phyloP scores from a whole-genome alignment of 495 filamentous ascomycete genomes.

The Xylaria telfairii region DNA sequence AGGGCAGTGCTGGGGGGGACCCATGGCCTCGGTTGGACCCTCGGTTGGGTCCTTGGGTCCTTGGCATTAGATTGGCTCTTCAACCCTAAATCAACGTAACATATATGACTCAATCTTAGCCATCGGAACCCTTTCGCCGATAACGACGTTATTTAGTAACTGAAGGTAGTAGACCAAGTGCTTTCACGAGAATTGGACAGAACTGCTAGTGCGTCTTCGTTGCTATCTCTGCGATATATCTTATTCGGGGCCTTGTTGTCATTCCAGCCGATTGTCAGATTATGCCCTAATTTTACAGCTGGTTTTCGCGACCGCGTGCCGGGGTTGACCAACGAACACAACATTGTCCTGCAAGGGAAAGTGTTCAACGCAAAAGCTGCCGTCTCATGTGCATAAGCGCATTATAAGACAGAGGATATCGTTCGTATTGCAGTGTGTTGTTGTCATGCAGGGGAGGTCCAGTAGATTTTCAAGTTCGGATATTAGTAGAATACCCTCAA shows the following conservation, averaged over 20 bases:
- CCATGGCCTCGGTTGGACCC: too few species aligned
- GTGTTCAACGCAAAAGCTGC: background rate
- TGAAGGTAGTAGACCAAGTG: conserved; percentile 63
- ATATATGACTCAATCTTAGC: conserved; percentile 13
- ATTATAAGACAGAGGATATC: background rate
- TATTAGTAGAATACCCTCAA: background rate
- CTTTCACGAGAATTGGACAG: conserved; percentile 63
- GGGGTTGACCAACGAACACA: conserved; percentile 42
- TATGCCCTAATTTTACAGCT: conserved; percentile 44
- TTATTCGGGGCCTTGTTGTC: conserved; percentile 39
- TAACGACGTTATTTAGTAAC: conserved; percentile 44
- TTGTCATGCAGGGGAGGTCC: background rate
- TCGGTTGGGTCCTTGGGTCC: too few species aligned
- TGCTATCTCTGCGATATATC: conserved; percentile 57
- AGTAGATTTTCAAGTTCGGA: background rate
- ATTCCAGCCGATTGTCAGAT: background rate
- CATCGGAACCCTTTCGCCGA: background rate
- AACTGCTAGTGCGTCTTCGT: conserved; percentile 69
- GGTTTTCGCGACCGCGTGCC: conserved; percentile 64
- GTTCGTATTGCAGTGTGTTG: background rate
- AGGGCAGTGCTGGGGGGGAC: too few species aligned
- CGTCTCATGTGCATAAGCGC: background rate
- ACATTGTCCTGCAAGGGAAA: background rate
- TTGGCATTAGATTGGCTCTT: too few species aligned
- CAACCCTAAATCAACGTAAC: conserved; percentile 56